Conservation (phyloP, 2,329 filamentous ascomycete species). For the Cladosporium sp. region DNA sequence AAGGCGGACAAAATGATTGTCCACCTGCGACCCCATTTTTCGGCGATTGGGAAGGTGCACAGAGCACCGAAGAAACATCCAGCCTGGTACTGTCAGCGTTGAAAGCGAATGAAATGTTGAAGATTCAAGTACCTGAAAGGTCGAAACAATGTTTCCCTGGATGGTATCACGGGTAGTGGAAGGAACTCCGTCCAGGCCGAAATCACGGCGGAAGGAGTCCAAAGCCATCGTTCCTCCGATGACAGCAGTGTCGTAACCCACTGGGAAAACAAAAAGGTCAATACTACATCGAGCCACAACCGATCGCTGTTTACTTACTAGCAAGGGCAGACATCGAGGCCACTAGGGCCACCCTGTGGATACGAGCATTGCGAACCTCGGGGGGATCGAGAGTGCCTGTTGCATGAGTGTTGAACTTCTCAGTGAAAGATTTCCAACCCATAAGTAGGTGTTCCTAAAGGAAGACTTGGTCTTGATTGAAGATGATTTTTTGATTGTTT, state of each 20-base stretch:
- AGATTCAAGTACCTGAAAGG: constrained; percentile 25
- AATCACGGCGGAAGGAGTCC: constrained; percentile 36
- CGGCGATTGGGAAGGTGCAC: constrained; percentile 43
- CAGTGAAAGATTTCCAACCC: constrained; percentile 12
- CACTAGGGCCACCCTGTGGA: constrained; percentile 59
- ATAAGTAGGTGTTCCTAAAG: constrained; percentile 12
- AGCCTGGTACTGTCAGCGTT: constrained; percentile 14
- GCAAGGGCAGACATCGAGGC: constrained; percentile 40
- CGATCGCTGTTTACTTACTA: constrained; percentile 13
- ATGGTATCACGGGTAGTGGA: constrained; percentile 39
- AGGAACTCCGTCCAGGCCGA: constrained; percentile 29
- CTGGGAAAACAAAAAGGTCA: not conserved
- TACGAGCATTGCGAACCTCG: constrained; percentile 66
- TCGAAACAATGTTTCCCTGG: constrained; percentile 37
- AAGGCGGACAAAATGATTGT: constrained; percentile 44
- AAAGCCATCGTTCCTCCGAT: constrained; percentile 40
- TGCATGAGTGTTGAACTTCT: constrained; percentile 14
- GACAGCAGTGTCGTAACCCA: constrained; percentile 30
- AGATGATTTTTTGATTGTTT: not conserved
- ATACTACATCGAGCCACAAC: constrained; percentile 18
- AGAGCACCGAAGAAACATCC: constrained; percentile 39
- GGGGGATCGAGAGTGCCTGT: constrained; percentile 44
- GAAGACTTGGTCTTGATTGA: constrained; percentile 1
- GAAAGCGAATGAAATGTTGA: too few species aligned
- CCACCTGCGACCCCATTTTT: constrained; percentile 46